Evolutionary conservation across 2,329 filamentous ascomycete genomes (phyloP), one percentile per base, ranked within the genome.

Genomic region (Sarocladiaceae sp.): DNA sequence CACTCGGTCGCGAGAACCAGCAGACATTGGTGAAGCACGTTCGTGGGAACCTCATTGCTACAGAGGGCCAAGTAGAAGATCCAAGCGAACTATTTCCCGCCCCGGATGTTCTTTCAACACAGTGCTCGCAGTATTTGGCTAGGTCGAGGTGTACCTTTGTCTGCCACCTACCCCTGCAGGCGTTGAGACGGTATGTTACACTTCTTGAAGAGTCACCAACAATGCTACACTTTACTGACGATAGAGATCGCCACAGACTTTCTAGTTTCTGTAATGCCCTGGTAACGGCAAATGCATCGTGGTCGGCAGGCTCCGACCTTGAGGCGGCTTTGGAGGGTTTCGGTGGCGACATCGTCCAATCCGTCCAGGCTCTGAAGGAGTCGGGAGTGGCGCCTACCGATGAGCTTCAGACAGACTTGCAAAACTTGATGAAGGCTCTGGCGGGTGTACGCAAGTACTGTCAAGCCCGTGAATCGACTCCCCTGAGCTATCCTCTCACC

Each of bases 311-410:
- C 2, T 54, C 55, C 7, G 29, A 48, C 8, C 44, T 55, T 6
- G 39, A 42, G 3, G n/a, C 52, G 35, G 42, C 48, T 18, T 54
- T 70, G 4, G 60, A 59, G 8, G 53, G 47, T 2, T 62, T 68
- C 26, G 61, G 61, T 37, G 67, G 66, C 23, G 68, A 71, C 47
- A 60, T 70, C 26, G 64, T 71, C 3, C 68, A 71, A 51, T 64
- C 67, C 7, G 57, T 69, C 17, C 66, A 71, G 44, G 66, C 68
- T 2, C 56, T 70, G 17, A 71, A 70, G 42, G 68, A 71, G 42
- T 58, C 58, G 2, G 56, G 54, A 2, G 59, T 62, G 2, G 50
- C 58, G 2, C 42, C 55, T 1, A 56, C 42, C 2, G 31, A 54
- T 8, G 52, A 56, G 0, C 59, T 70, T 1, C 46, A 61, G 23